Evolutionary conservation across 495 filamentous ascomycete species (phyloP).

Genomic region (Penicillium mononematosum): DNA sequence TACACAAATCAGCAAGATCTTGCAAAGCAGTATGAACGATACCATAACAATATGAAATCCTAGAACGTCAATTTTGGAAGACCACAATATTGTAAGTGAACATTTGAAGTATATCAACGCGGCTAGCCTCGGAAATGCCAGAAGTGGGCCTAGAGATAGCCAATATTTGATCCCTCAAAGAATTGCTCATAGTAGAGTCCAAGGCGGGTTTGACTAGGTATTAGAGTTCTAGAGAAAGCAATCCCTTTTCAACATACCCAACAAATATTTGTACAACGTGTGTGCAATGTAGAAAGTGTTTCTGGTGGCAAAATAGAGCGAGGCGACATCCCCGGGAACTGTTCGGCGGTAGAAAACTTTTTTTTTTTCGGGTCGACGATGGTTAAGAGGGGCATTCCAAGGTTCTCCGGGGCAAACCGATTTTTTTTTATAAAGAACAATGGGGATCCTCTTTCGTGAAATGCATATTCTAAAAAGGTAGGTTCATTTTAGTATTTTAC

Average conservation of each 20-base stretch:
- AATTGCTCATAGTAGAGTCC: neutral
- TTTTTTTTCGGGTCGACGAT: conserved; percentile 4
- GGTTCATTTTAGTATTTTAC: neutral
- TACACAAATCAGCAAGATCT: neutral
- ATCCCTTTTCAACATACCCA: neutral
- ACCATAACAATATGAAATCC: too few species aligned
- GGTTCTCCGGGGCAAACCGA: conserved; percentile 10
- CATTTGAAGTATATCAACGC: neutral
- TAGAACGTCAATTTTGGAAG: neutral
- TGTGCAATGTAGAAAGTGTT: neutral
- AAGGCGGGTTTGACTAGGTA: neutral
- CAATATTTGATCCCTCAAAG: neutral
- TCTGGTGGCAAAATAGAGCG: neutral
- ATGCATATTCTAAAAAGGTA: neutral
- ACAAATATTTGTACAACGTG: neutral
- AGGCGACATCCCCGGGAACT: neutral
- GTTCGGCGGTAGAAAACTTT: conserved; percentile 7
- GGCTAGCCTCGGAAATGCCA: neutral
- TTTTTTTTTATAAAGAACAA: conserved; percentile 4
- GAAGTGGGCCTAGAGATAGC: neutral
- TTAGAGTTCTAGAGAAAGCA: neutral
- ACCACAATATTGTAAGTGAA: neutral
- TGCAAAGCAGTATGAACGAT: too few species aligned
- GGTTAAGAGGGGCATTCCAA: neutral
- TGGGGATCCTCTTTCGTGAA: neutral